phyloP scores from a whole-genome alignment of 1,139 yeast species.

The Blastobotrys apis region DNA sequence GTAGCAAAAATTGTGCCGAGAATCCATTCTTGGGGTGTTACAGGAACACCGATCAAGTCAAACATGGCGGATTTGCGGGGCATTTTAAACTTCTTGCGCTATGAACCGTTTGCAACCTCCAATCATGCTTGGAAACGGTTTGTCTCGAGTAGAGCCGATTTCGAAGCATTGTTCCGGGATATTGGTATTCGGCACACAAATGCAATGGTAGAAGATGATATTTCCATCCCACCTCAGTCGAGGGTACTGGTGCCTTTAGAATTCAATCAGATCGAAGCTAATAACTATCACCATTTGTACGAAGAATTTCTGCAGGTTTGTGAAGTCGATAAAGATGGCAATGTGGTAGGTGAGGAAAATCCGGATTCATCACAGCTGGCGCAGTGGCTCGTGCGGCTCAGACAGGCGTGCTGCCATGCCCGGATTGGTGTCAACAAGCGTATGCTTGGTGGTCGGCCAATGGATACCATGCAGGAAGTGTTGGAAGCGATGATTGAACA shows the following conservation, averaged over 20 bases:
- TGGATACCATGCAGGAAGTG: conserved; percentile 59
- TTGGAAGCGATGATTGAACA: conserved; percentile 56
- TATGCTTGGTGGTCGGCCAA: conserved; percentile 28
- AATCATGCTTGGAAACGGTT: conserved; percentile 32
- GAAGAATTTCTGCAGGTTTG: conserved; percentile 60
- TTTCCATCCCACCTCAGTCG: conserved; percentile 70
- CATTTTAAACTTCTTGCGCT: conserved; percentile 59
- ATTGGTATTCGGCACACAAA: conserved; percentile 77
- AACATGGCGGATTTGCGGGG: conserved; percentile 65
- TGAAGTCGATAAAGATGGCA: conserved; percentile 55
- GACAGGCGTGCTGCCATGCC: conserved; percentile 85
- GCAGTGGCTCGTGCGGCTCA: conserved; percentile 59
- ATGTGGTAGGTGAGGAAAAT: conserved; percentile 35
- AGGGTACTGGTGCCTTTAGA: conserved; percentile 66
- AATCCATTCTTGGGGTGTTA: conserved; percentile 92
- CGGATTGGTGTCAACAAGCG: conserved; percentile 50
- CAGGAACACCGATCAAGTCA: conserved; percentile 85
- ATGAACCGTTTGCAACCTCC: conserved; percentile 54
- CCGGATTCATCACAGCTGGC: conserved; percentile 25
- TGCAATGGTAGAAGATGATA: conserved; percentile 72
- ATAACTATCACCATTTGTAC: conserved; percentile 65
- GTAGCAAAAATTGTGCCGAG: conserved; percentile 79
- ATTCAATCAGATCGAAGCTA: conserved; percentile 77
- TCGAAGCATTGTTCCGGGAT: conserved; percentile 44
- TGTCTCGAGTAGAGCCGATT: conserved; percentile 38